Evolutionary conservation across 768 basidiomycete genomes (phyloP), one percentile per base, ranked within the genome.

Genomic region (Gelatoporia subvermispora): DNA sequence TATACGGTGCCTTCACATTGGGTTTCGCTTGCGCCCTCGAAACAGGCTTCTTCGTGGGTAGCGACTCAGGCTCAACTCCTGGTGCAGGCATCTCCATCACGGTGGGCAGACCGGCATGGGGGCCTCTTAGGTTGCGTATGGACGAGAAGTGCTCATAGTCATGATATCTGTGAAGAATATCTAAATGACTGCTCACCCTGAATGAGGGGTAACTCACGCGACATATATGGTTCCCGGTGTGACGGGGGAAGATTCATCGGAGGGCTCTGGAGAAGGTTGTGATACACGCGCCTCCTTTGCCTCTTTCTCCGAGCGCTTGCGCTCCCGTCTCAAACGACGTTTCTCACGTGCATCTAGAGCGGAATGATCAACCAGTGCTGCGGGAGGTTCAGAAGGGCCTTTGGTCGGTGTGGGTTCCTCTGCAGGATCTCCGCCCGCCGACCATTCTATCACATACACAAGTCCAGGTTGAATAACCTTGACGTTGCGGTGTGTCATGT

Each of bases 71-170:
- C 40, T 61, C 61, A 7, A 61, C 68, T 8, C 65, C 55, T 2
- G 65, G 63, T 0, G 69, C 62, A 17, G 67, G 53, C 15, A 61
- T 64, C 65, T 92, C 89, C 37, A 65, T 60, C 2, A 90, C 79
- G 45, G 68, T 66, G 3, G 89, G 88, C 15, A 82, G 71, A 8
- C 90, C 93, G 0, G 79, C 70, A 62, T 93, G 91, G 0, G 92
- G 93, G 1, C 93, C 93, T 15, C 73, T 73, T 45, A 93, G 69
- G 64, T 91, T 93, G 40, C 93, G 85, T 50, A 95, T 88, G n/a
- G 86, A 89, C 11, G 88, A 92, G 60, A 93, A 95, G 63, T 95
- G 93, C 60, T 95, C 92, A 88, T 89, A 93, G 64, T 93, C 89
- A 60, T 93, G 86, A 63, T 92, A 94, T 24, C 88, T 89, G 59